Conservation (phyloP, 345 rosid species). For the Reutealis trisperma region DNA sequence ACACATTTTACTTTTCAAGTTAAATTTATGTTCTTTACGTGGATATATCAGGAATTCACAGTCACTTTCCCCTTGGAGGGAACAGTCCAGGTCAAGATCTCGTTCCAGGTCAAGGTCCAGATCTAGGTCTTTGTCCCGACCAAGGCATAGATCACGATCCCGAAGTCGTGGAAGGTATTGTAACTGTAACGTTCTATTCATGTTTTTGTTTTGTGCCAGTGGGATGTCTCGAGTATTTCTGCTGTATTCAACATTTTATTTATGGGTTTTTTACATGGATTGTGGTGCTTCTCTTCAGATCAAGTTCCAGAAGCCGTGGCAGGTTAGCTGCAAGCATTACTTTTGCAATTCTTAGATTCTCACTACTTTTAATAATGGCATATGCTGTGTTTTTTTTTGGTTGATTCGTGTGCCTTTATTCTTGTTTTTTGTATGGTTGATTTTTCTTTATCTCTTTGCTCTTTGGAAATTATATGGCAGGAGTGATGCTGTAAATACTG, state of each 20-base stretch:
- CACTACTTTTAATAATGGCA: not conserved
- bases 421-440: not conserved
- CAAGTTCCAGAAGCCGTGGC: constrained; percentile 82
- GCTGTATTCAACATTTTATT: not conserved
- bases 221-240: not conserved
- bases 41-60: constrained; percentile 50
- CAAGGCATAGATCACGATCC: constrained; percentile 69
- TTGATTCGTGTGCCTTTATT: not conserved
- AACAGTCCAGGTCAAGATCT: constrained; percentile 45
- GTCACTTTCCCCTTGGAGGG: constrained; percentile 74
- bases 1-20: not conserved
- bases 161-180: constrained; percentile 87
- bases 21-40: not conserved
- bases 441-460: not conserved
- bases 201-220: constrained; percentile 1
- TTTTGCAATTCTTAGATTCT: not conserved
- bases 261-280: constrained; percentile 23
- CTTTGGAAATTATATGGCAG: constrained; percentile 34
- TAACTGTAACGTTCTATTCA: not conserved
- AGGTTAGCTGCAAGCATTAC: constrained; percentile 47
- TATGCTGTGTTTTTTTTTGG: not conserved
- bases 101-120: constrained; percentile 39
- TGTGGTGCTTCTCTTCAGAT: constrained; percentile 41
- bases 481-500: constrained; percentile 53
- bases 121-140: constrained; percentile 63